phyloP scores from a whole-genome alignment of 1,284 basidiomycete genomes.

The Cystobasidium slooffiae region DNA sequence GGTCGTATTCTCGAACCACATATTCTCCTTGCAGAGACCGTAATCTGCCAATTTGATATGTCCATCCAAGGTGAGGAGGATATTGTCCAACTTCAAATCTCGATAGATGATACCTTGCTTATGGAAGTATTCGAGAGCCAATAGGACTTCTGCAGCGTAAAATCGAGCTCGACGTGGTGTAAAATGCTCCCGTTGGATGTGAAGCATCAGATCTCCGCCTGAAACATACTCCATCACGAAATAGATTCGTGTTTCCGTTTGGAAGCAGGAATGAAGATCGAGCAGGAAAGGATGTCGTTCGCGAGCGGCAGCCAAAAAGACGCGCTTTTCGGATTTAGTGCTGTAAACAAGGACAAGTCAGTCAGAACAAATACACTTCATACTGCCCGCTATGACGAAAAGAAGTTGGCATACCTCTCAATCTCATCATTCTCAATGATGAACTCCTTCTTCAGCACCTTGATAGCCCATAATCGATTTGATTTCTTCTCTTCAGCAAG shows the following conservation, averaged over 20 bases:
- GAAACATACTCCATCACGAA: constrained; percentile 66
- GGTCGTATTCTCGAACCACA: constrained; percentile 97
- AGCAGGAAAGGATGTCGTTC: constrained; percentile 98
- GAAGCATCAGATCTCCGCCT: constrained; percentile 78
- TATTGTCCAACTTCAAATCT: constrained; percentile 98
- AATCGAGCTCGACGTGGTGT: constrained; percentile 88
- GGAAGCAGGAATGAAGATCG: constrained; percentile 97
- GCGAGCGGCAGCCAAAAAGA: constrained; percentile 92
- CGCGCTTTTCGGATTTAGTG: constrained; percentile 98
- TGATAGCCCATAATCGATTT: constrained; percentile 93
- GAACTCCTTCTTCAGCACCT: constrained; percentile 99
- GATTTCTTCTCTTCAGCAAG: constrained; percentile 95
- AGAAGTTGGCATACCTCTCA: constrained; percentile 71
- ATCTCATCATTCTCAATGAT: constrained; percentile 99
- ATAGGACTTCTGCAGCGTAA: constrained; percentile 95
- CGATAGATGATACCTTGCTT: constrained; percentile 91
- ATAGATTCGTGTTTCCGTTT: constrained; percentile 95
- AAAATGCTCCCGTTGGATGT: constrained; percentile 80
- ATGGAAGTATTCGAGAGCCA: constrained; percentile 98
- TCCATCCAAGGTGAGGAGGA: constrained; percentile 92
- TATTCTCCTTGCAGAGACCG: constrained; percentile 98
- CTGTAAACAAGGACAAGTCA: constrained; percentile 59
- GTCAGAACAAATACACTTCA: background rate
- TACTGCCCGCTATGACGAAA: constrained; percentile 11
- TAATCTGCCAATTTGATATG: constrained; percentile 99